Evolutionary conservation across 495 filamentous ascomycete genomes (phyloP).

Genomic region (Glutinoglossum americanum): DNA sequence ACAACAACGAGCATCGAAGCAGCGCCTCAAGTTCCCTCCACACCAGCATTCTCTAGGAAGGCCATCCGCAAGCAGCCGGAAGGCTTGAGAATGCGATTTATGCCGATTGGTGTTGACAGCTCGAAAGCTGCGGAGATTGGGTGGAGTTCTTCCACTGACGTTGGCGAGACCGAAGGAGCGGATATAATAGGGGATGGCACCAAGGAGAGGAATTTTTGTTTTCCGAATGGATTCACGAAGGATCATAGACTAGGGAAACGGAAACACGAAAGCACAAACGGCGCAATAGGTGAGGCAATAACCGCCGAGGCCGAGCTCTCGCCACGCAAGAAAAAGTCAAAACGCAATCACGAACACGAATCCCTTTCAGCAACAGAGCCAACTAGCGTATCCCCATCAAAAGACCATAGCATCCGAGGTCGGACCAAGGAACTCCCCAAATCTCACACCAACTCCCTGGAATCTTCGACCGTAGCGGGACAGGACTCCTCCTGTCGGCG

Average conservation of each 20-base stretch:
- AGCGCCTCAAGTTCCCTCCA: slow-evolving; percentile 11
- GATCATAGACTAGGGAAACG: not conserved
- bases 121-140: not conserved
- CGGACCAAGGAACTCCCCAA: not conserved
- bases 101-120: slow-evolving; percentile 10
- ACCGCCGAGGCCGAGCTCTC: not conserved
- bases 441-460: not conserved
- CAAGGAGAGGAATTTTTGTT: not conserved
- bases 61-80: slow-evolving; percentile 14
- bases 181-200: not conserved
- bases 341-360: not conserved
- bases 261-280: not conserved
- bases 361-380: not conserved
- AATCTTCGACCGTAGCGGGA: not conserved
- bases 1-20: not conserved
- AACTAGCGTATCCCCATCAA: not conserved
- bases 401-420: not conserved
- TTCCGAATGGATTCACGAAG: not conserved
- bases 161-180: not conserved
- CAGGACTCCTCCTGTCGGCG: not conserved
- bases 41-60: slow-evolving; percentile 2
- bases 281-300: not conserved
- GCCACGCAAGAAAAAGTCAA: not conserved
- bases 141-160: not conserved
- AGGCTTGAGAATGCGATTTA: slow-evolving; percentile 18